phyloP scores from a whole-genome alignment of 257 asterid genomes.

The Anisodus acutangulus region DNA sequence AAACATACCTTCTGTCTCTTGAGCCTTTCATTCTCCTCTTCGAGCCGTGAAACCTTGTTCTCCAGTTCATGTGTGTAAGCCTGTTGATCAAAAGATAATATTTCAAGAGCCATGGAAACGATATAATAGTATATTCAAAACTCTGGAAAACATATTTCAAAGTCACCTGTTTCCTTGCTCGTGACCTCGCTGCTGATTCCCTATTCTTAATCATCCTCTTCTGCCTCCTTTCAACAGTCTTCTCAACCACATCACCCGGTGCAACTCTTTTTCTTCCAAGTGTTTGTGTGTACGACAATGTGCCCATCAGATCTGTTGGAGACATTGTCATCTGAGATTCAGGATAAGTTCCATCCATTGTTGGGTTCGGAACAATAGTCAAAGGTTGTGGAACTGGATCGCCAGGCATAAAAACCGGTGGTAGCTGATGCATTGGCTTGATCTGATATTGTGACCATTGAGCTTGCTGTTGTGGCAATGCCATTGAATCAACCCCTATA shows the following conservation, averaged over 20 bases:
- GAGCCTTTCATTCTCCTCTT: constrained; percentile 91
- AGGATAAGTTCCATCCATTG: constrained; percentile 56
- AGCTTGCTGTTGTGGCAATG: constrained; percentile 48
- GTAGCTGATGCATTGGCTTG: constrained; percentile 44
- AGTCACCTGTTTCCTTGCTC: constrained; percentile 89
- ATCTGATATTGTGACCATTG: constrained; percentile 79
- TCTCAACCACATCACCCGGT: constrained; percentile 76
- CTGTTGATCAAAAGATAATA: constrained; percentile 47
- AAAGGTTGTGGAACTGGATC: constrained; percentile 48
- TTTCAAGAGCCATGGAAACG: not conserved
- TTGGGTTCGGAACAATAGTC: constrained; percentile 53
- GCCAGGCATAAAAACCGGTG: constrained; percentile 59
- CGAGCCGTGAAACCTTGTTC: constrained; percentile 83
- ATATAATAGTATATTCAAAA: not conserved
- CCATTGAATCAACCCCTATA: constrained; percentile 46
- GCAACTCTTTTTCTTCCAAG: constrained; percentile 75
- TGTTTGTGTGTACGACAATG: constrained; percentile 70
- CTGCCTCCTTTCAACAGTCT: constrained; percentile 84
- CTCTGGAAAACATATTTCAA: not conserved
- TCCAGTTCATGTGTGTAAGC: constrained; percentile 96
- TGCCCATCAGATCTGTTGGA: constrained; percentile 59
- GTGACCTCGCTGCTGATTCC: constrained; percentile 95
- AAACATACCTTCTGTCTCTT: constrained; percentile 70
- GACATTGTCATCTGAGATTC: constrained; percentile 68
- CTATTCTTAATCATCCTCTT: constrained; percentile 96